A percentile compares a stretch with the other conserved stretches of the same genome.
Evolutionary conservation across 495 filamentous ascomycete species (phyloP).

Genomic region (Penicillium alfredii): DNA sequence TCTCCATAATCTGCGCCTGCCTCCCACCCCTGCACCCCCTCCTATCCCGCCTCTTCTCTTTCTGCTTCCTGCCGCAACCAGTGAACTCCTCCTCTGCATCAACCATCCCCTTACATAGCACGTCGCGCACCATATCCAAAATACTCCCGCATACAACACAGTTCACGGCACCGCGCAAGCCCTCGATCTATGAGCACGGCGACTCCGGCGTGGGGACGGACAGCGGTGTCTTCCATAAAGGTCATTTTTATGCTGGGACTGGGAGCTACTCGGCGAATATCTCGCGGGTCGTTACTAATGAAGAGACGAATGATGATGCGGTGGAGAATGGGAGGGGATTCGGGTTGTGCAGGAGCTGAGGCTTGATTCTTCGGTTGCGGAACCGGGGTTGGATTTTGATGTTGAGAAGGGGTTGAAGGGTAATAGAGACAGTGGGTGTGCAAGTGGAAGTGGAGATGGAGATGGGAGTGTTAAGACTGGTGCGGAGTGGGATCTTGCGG

Average conservation of each 20-base stretch:
- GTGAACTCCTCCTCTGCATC: slow-evolving; percentile 11
- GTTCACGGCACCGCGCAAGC: slow-evolving; percentile 11
- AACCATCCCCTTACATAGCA: too few relatives aligned
- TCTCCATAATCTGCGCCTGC: slow-evolving; percentile 76
- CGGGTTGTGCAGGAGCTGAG: slow-evolving; percentile 31
- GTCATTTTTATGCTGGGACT: slow-evolving; percentile 13
- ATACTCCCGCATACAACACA: slow-evolving; percentile 1
- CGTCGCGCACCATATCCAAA: too few relatives aligned
- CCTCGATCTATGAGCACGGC: slow-evolving; percentile 11
- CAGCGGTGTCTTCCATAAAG: slow-evolving; percentile 19
- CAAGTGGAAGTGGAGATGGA: slow-evolving; percentile 9
- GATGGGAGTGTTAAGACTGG: slow-evolving; percentile 5
- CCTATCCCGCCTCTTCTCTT: slow-evolving; percentile 63
- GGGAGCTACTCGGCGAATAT: slow-evolving; percentile 26
- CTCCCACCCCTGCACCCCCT: slow-evolving; percentile 78
- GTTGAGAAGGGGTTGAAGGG: not conserved
- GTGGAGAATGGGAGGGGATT: slow-evolving; percentile 20
- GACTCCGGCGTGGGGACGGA: slow-evolving; percentile 6
- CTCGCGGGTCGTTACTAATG: too few relatives aligned
- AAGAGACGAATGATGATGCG: slow-evolving; percentile 4
- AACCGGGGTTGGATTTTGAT: not conserved
- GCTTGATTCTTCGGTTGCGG: slow-evolving; percentile 9
- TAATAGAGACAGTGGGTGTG: not conserved
- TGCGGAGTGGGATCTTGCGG: slow-evolving; percentile 24
- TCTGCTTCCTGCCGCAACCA: slow-evolving; percentile 19